Conservation (phyloP, 768 basidiomycete genomes). For the Ephemerocybe angulata region DNA sequence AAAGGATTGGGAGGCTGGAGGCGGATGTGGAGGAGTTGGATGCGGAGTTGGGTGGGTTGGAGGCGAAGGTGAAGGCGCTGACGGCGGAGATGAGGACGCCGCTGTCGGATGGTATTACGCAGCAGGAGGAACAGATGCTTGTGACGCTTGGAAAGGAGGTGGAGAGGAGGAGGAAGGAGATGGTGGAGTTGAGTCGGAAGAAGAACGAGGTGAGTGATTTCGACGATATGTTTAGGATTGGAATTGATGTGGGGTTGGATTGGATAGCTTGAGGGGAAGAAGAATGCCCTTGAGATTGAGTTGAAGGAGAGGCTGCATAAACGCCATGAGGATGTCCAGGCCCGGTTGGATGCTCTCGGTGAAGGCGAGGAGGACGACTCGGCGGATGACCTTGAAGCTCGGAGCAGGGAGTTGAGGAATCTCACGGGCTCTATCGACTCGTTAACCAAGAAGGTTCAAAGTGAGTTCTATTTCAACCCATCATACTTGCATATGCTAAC, state of each 20-base stretch:
- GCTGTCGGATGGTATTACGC: slow-evolving; percentile 69
- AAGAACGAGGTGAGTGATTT: slow-evolving; percentile 61
- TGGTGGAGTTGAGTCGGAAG: slow-evolving; percentile 63
- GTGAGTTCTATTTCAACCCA: slow-evolving; percentile 26
- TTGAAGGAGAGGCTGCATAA: slow-evolving; percentile 85
- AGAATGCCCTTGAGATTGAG: slow-evolving; percentile 87
- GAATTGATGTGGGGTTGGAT: too few relatives aligned
- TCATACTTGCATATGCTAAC: not conserved
- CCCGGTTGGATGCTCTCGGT: slow-evolving; percentile 72
- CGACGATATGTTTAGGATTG: not conserved
- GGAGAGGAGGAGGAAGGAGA: slow-evolving; percentile 66
- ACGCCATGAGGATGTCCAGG: slow-evolving; percentile 71
- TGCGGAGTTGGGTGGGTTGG: slow-evolving; percentile 61
- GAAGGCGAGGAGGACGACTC: slow-evolving; percentile 59
- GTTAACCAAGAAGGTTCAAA: slow-evolving; percentile 60
- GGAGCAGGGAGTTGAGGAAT: slow-evolving; percentile 63
- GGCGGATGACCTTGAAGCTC: slow-evolving; percentile 62
- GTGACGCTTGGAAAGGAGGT: slow-evolving; percentile 69
- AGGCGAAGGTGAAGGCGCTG: slow-evolving; percentile 61
- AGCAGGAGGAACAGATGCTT: slow-evolving; percentile 66
- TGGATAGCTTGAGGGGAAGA: slow-evolving; percentile 72
- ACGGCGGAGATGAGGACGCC: slow-evolving; percentile 68
- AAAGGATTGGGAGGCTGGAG: slow-evolving; percentile 62
- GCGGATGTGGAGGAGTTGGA: slow-evolving; percentile 66
- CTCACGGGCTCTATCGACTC: slow-evolving; percentile 65